A percentile compares a stretch with the other conserved stretches of the same genome.
Conservation (phyloP, 2,329 filamentous ascomycete genomes). For the Colletotrichum sublineola region DNA sequence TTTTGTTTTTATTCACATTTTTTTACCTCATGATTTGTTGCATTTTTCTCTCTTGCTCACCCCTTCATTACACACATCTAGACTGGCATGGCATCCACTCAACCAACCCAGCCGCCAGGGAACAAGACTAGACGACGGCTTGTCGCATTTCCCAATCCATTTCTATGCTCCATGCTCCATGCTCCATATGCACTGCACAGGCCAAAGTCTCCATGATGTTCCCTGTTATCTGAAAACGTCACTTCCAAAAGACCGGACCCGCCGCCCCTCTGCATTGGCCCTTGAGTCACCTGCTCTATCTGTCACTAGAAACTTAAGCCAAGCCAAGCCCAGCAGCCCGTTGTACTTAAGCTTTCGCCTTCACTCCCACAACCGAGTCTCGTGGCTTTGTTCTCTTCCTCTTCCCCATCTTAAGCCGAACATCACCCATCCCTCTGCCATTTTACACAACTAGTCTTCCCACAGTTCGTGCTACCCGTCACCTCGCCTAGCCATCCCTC, state of each 20-base stretch:
- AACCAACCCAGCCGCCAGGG: neutral
- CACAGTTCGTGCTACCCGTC: conserved; percentile 1
- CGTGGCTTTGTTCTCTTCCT: conserved; percentile 34
- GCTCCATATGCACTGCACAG: conserved; percentile 13
- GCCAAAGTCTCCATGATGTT: conserved; percentile 33
- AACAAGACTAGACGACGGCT: neutral
- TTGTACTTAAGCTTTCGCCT: conserved; percentile 40
- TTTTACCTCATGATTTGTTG: neutral
- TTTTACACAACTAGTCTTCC: neutral
- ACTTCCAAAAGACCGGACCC: conserved; percentile 30
- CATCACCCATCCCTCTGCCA: conserved; percentile 17
- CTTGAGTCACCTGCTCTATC: conserved; percentile 43
- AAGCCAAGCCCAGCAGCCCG: conserved; percentile 25
- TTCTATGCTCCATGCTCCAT: conserved; percentile 17
- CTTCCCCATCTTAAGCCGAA: conserved; percentile 30
- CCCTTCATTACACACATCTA: neutral
- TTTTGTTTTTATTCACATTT: neutral
- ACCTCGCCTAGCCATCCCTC: neutral
- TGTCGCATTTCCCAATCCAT: conserved; percentile 3
- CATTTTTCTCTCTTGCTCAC: neutral
- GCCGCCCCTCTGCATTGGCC: conserved; percentile 41
- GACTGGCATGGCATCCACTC: neutral
- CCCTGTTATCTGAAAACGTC: conserved; percentile 41
- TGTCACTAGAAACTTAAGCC: conserved; percentile 39
- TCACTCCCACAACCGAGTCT: conserved; percentile 19